Conservation (phyloP, 441 rosid species). For the Geranium incanum region DNA sequence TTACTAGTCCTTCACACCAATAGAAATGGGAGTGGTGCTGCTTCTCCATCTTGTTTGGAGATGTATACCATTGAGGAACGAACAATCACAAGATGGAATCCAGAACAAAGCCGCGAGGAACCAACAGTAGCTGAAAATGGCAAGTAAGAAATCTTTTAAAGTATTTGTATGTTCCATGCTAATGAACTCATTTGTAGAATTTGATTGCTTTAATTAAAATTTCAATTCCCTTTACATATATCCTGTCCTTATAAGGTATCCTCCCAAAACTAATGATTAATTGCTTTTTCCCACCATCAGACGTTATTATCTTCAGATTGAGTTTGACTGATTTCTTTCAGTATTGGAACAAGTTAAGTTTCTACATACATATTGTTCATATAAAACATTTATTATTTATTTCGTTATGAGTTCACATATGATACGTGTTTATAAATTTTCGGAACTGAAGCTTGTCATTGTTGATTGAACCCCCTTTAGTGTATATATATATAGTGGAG, state of each 20-base stretch:
- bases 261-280: neutral
- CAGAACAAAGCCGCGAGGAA: constrained; percentile 50
- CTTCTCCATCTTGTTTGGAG: constrained; percentile 32
- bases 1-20: constrained; percentile 37
- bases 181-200: neutral
- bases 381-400: neutral
- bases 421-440: neutral
- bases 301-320: neutral
- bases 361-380: neutral
- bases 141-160: constrained; percentile 21
- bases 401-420: neutral
- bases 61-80: constrained; percentile 39
- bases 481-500: neutral
- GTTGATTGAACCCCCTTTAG: neutral
- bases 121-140: constrained; percentile 18
- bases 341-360: neutral
- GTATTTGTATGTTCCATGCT: neutral
- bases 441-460: neutral
- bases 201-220: neutral
- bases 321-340: neutral
- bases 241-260: no score
- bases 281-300: neutral
- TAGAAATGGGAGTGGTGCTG: constrained; percentile 24
- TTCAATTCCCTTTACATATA: neutral
- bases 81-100: constrained; percentile 52